These are phyloP conservation scores for Achlya hypogyna DNA, from an alignment of 352 stramenopile genomes.

Conservation along the genomic window DNA sequence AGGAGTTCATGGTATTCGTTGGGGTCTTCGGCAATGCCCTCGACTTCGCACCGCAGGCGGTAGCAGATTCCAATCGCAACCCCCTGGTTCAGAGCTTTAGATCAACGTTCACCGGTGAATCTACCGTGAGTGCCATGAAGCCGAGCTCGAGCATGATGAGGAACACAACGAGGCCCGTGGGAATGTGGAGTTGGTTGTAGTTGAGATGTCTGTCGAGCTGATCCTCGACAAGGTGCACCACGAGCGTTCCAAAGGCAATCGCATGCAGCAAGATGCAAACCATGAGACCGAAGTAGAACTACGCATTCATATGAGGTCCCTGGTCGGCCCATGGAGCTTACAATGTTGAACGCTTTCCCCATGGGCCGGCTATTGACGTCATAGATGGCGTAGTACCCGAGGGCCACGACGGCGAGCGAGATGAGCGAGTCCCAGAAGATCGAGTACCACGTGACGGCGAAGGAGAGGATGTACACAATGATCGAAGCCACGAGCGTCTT, in stretches of 20 bases:
- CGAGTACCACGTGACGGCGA: slow-evolving; percentile 67
- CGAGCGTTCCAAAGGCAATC: slow-evolving; percentile 40
- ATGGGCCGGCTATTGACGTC: slow-evolving; percentile 36
- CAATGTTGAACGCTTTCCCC: slow-evolving; percentile 21
- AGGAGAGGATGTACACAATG: slow-evolving; percentile 43
- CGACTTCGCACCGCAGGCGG: not conserved
- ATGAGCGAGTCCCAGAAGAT: slow-evolving; percentile 77
- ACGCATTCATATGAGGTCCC: not conserved
- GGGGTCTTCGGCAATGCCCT: not conserved
- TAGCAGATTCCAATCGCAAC: not conserved
- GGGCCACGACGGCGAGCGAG: slow-evolving; percentile 33
- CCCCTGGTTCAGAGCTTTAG: not conserved
- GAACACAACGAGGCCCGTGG: slow-evolving; percentile 56
- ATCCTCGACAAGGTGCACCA: slow-evolving; percentile 54
- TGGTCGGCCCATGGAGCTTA: not conserved
- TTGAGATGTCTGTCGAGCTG: slow-evolving; percentile 30
- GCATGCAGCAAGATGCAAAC: slow-evolving; percentile 47
- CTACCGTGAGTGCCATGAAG: slow-evolving; percentile 47
- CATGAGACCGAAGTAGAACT: slow-evolving; percentile 54
- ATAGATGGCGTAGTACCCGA: slow-evolving; percentile 45
- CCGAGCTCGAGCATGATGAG: slow-evolving; percentile 41
- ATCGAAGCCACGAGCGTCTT: slow-evolving; percentile 15
- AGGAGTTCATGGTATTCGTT: slow-evolving; percentile 10
- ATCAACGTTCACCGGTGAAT: not conserved
- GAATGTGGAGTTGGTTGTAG: slow-evolving; percentile 24